Conservation (phyloP, 2,329 filamentous ascomycete species). For the Sarocladium oryzae region DNA sequence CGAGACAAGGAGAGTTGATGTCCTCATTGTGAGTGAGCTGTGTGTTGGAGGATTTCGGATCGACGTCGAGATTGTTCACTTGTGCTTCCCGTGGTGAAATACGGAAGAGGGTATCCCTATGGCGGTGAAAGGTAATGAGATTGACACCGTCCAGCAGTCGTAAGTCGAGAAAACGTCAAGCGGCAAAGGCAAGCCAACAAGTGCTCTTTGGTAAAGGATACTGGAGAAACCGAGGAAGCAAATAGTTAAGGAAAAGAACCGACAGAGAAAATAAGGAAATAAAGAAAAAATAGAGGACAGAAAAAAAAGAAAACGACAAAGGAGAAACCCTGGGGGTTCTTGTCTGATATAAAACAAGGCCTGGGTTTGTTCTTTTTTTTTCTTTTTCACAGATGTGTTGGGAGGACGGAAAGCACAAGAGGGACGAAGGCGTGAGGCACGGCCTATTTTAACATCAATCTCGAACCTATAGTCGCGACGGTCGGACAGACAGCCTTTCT, state of each 20-base stretch:
- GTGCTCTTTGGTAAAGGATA: background rate
- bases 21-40: constrained; percentile 38
- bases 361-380: background rate
- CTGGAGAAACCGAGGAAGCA: no score
- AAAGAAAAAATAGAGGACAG: no score
- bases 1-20: constrained; percentile 39
- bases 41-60: background rate
- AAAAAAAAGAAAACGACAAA: constrained; percentile 19
- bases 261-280: constrained; percentile 13
- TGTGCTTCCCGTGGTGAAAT: background rate
- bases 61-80: background rate
- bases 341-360: constrained; percentile 4
- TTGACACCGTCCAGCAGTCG: constrained; percentile 6
- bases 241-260: constrained; percentile 11
- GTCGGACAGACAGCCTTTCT: no score
- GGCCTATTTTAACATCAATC: constrained; percentile 2
- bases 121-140: background rate
- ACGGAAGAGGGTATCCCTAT: no score
- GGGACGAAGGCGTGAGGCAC: background rate
- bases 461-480: no score
- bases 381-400: background rate
- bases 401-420: background rate
- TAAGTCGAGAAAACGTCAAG: background rate
- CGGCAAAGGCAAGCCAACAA: background rate
- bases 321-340: constrained; percentile 13